Evolutionary conservation across 495 filamentous ascomycete species (phyloP), one percentile per base, ranked within the genome.

Genomic region (Penicillium coprophilum): DNA sequence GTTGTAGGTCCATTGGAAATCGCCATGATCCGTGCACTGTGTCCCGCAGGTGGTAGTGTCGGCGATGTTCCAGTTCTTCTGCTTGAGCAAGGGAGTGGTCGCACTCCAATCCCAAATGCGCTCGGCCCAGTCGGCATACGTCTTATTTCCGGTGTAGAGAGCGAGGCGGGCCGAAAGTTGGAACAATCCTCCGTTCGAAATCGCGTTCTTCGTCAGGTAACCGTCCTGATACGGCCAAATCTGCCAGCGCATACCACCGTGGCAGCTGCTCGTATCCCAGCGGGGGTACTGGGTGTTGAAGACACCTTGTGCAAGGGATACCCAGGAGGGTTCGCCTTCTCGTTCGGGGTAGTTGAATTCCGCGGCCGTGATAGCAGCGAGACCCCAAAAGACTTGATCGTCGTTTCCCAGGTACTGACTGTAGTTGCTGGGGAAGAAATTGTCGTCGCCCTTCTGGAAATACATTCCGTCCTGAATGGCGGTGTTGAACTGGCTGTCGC

Each of bases 161-260:
- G 82, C 87, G 11, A 94, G 75, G 1, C 90, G 85, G 0, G 89
- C 80, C n/a, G 87, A 85, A n/a, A 94, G 74, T 66, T 92, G 89
- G 71, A 93, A 91, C 61, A 94, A 84, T 56, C 83, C 84, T 6
- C 87, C 89, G 68, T 91, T 91, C 36, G 87, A 86, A 46, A 91
- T 85, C 28, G 83, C 80, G 73, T 93, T 92, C 68, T 92, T 91
- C 72, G 87, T 91, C 59, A 83, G 80, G 69, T 88, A 95, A 10
- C 92, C 92, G 23, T 75, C 84, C 73, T 92, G 90, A 71, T 89
- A 92, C 9, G 82, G 77, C 71, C 84, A 90, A 56, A 95, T 87
- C 73, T 96, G 91, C 92, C 92, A 96, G 53, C 86, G 79, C 48
- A 96, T 72, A 2, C 92, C 92, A 41, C 92, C 92, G 41, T 79